Conservation (phyloP, 805 yeast species). For the Ogataea nitratoaversa region DNA sequence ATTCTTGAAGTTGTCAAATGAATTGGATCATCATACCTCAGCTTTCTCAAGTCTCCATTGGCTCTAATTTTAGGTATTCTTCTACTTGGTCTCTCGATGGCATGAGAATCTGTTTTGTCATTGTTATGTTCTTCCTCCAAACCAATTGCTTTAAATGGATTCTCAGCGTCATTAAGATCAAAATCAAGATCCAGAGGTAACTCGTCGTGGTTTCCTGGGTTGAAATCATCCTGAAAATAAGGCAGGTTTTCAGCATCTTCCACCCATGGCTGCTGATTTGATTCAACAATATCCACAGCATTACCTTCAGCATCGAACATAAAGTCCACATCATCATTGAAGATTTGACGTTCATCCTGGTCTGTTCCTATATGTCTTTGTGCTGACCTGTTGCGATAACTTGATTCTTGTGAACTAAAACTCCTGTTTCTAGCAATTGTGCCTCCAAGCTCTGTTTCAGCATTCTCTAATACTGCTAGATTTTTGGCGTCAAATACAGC, state of each 20-base stretch:
- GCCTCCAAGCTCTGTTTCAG: not conserved
- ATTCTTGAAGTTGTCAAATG: conserved; percentile 10
- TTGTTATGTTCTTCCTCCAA: not conserved
- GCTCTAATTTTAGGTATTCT: not conserved
- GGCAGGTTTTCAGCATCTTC: not conserved
- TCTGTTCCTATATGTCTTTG: not conserved
- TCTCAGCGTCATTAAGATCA: conserved; percentile 3
- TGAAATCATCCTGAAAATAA: not conserved
- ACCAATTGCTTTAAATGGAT: not conserved
- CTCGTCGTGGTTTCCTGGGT: not conserved
- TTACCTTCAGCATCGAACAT: conserved; percentile 17
- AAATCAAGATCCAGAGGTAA: conserved; percentile 6
- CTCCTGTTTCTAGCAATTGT: not conserved
- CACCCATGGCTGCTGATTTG: not conserved
- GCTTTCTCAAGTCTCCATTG: conserved; percentile 1
- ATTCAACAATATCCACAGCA: conserved; percentile 1
- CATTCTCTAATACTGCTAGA: conserved; percentile 1
- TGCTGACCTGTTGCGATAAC: too few species aligned
- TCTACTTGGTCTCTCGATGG: not conserved
- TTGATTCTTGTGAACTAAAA: not conserved
- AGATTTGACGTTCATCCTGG: conserved; percentile 1
- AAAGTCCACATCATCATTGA: conserved; percentile 11
- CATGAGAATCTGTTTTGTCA: too few species aligned
- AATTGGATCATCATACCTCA: conserved; percentile 10
- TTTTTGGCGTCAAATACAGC: not conserved